Base-by-base conservation (phyloP, 2,329 filamentous ascomycete species). In the Alternaria triticimaculans region DNA sequence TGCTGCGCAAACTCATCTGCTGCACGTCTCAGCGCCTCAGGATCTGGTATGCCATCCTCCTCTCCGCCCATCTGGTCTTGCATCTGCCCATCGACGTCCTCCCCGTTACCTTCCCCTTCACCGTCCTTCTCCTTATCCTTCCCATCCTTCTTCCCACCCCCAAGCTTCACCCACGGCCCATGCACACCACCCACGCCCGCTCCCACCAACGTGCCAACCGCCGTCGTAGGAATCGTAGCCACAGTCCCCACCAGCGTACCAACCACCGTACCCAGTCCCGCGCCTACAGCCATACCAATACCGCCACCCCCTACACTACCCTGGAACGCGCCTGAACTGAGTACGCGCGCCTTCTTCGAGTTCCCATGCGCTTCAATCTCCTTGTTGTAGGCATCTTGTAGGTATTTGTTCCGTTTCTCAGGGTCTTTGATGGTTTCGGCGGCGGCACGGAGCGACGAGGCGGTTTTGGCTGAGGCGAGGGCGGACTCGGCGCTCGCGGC, bases 121-220 rank as follows among this genome's bases (percentile, higher is more conserved):
- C 67, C 63, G 6, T 69, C 58, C 5, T 51, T 57, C 20, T 60
- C 64, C 18, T 61, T 37, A 6, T 55, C 61, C 43, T 58, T 53
- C 10, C 45, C 59, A 37, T 69, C 55, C n/a, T 62, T 65, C 33
- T 68, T 72, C 28, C 69, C 49, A 49, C 69, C 66, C 5, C 70
- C 68, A 55, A 83, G 60, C 69, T 81, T 82, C 21, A 83, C 78
- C 70, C 77, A 83, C 12, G 82, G 82, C 33, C 82, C 82, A 70
- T 81, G 79, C 14, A 81, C 73, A 10, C 78, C 78, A 4, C 82
- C 82, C 10, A 80, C 79, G 0, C 81, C 82, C 4, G 75, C 74
- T 0, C 82, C 82, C 0, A 82, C 79, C 54, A 83, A 57, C 1
- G 77, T 81, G 0, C 81, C 81, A 6, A 83, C 65, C 14, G 74